Percentiles rank a stretch among this genome's conserved stretches.
These are phyloP conservation scores for Porcisia hertigi DNA, from an alignment of 208 protist genomes.

Conservation along the genomic window DNA sequence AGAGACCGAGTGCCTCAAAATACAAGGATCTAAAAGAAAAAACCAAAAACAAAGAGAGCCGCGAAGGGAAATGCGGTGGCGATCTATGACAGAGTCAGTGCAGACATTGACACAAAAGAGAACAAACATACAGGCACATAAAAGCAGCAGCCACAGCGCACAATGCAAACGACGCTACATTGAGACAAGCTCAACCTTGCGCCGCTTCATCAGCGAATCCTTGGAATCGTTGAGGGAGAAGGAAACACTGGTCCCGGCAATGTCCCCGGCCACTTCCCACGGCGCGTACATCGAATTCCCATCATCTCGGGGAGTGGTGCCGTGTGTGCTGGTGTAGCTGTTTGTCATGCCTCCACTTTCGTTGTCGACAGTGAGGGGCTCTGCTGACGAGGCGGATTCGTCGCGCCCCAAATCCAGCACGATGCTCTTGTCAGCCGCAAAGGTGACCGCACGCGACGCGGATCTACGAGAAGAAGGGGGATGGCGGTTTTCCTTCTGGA, in stretches of 20 bases:
- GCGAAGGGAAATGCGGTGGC: background rate
- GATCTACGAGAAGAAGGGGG: conserved; percentile 15
- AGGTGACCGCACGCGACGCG: conserved; percentile 48
- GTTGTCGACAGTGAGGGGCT: conserved; percentile 3
- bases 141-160: background rate
- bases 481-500: conserved; percentile 18
- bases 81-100: background rate
- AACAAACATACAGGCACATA: background rate
- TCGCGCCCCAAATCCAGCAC: conserved; percentile 44
- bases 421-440: conserved; percentile 61
- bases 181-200: conserved; percentile 29
- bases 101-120: background rate
- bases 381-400: conserved; percentile 14
- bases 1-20: background rate
- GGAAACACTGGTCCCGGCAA: conserved; percentile 50
- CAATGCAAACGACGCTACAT: conserved; percentile 6
- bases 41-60: background rate
- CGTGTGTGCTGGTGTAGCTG: conserved; percentile 23
- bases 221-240: conserved; percentile 57
- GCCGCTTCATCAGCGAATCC: conserved; percentile 34
- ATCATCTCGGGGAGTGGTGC: conserved; percentile 7
- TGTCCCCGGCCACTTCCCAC: conserved; percentile 33
- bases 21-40: conserved; percentile 11
- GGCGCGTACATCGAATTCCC: background rate
- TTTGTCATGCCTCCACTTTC: conserved; percentile 25